Conservation (phyloP, 768 basidiomycete genomes). For the Pleurotus giganteus region DNA sequence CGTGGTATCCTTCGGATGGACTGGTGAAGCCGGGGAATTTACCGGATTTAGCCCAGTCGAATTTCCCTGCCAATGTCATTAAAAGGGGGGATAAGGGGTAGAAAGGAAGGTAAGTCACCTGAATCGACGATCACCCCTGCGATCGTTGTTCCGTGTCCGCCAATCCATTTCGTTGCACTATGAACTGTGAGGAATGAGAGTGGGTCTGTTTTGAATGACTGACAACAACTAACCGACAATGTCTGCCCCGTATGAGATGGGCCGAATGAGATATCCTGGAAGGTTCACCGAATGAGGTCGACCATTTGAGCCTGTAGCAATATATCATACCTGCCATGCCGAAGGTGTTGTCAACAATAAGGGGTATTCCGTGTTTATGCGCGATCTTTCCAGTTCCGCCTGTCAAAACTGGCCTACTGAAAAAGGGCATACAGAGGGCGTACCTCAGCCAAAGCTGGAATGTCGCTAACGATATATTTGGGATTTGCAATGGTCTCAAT, state of each 20-base stretch:
- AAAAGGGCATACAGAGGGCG: constrained; percentile 24
- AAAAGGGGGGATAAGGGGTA: neutral
- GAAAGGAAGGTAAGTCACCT: constrained; percentile 33
- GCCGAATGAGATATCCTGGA: constrained; percentile 61
- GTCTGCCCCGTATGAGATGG: constrained; percentile 75
- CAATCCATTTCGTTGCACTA: constrained; percentile 85
- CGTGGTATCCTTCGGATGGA: constrained; percentile 77
- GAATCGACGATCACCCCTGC: constrained; percentile 74
- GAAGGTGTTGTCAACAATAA: constrained; percentile 82
- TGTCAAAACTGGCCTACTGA: neutral
- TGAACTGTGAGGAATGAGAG: constrained; percentile 41
- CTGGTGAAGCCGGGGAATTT: constrained; percentile 74
- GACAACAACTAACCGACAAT: constrained; percentile 50
- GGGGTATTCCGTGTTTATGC: constrained; percentile 67
- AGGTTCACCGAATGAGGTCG: neutral
- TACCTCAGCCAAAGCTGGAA: constrained; percentile 69
- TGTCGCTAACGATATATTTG: constrained; percentile 63
- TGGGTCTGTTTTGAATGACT: neutral
- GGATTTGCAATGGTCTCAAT: constrained; percentile 83
- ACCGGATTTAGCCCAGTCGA: constrained; percentile 68
- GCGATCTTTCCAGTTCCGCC: constrained; percentile 47
- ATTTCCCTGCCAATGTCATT: constrained; percentile 44
- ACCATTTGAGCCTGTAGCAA: neutral
- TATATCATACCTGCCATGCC: constrained; percentile 56
- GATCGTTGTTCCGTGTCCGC: constrained; percentile 78